A percentile compares a stretch with the other conserved stretches of the same genome.
Conservation (phyloP, 139 green algal species). For the Deuterostichococcus epilithicus region DNA sequence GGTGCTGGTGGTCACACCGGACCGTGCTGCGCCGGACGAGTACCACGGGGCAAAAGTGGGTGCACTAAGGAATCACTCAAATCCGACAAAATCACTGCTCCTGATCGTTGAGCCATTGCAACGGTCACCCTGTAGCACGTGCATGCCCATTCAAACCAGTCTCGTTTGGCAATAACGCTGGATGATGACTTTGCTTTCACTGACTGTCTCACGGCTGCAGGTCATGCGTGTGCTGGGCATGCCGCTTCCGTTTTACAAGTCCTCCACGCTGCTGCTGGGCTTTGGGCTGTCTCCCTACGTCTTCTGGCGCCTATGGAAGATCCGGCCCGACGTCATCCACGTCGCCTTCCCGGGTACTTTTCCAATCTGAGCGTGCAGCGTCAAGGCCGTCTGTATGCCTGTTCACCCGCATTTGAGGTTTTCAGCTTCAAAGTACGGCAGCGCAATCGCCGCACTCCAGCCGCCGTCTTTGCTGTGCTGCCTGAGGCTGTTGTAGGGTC, state of each 20-base stretch:
- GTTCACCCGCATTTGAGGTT: no score
- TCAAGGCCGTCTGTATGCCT: background rate
- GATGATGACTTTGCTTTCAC: background rate
- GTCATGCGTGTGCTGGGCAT: conserved; percentile 62
- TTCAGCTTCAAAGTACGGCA: no score
- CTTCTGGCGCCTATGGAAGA: conserved; percentile 36
- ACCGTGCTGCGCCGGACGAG: background rate
- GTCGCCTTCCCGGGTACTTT: conserved; percentile 61
- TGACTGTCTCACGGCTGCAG: conserved; percentile 15
- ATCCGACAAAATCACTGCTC: background rate
- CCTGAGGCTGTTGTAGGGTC: no score
- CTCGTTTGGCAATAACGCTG: background rate
- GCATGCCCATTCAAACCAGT: background rate
- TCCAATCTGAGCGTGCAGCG: background rate
- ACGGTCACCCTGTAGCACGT: background rate
- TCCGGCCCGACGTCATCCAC: conserved; percentile 77
- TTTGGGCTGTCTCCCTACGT: conserved; percentile 58
- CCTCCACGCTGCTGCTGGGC: conserved; percentile 70
- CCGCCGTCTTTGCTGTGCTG: no score
- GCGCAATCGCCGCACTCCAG: no score
- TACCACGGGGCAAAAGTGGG: background rate
- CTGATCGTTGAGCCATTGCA: no score
- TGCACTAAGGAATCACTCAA: background rate
- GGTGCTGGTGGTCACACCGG: background rate
- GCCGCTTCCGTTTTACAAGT: conserved; percentile 69